Percentiles rank a stretch among this genome's conserved stretches.
Evolutionary conservation across 1,284 basidiomycete species (phyloP).

Genomic region (Fomitopsis schrenkii): DNA sequence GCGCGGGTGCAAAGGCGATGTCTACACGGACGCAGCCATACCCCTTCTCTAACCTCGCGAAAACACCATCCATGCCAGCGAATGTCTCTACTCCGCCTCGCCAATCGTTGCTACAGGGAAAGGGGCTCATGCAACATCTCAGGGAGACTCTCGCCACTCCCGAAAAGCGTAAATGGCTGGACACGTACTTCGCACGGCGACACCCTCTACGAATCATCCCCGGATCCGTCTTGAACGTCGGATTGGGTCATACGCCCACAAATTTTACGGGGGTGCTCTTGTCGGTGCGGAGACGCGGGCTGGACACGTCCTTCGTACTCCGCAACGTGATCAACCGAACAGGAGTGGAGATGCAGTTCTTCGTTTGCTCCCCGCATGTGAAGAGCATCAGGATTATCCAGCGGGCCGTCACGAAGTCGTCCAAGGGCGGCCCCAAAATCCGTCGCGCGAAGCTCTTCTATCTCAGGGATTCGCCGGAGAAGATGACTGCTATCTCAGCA

Average conservation of each 20-base stretch:
- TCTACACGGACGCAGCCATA: conserved; percentile 49
- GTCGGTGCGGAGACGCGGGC: conserved; percentile 73
- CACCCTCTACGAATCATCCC: conserved; percentile 66
- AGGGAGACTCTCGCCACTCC: conserved; percentile 61
- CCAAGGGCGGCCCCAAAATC: conserved; percentile 49
- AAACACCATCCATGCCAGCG: conserved; percentile 41
- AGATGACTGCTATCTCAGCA: conserved; percentile 75
- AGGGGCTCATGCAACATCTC: conserved; percentile 77
- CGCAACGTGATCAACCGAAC: conserved; percentile 87
- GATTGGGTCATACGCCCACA: conserved; percentile 66
- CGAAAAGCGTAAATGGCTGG: conserved; percentile 65
- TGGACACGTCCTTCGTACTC: conserved; percentile 79
- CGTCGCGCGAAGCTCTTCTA: conserved; percentile 77
- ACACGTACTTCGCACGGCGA: conserved; percentile 65
- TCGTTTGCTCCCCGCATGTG: conserved; percentile 78
- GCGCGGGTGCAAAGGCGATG: conserved; percentile 29
- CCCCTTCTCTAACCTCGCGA: conserved; percentile 71
- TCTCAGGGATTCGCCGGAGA: conserved; percentile 71
- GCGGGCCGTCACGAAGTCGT: conserved; percentile 42
- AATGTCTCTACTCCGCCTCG: conserved; percentile 36
- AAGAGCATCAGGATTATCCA: conserved; percentile 80
- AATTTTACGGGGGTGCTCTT: conserved; percentile 86
- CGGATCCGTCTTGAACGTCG: conserved; percentile 79
- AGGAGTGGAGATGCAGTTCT: conserved; percentile 90
- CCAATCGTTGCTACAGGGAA: conserved; percentile 57